Evolutionary conservation across 305 asterid genomes (phyloP), one percentile per base, ranked within the genome.

Genomic region (Fraxinus velutina): DNA sequence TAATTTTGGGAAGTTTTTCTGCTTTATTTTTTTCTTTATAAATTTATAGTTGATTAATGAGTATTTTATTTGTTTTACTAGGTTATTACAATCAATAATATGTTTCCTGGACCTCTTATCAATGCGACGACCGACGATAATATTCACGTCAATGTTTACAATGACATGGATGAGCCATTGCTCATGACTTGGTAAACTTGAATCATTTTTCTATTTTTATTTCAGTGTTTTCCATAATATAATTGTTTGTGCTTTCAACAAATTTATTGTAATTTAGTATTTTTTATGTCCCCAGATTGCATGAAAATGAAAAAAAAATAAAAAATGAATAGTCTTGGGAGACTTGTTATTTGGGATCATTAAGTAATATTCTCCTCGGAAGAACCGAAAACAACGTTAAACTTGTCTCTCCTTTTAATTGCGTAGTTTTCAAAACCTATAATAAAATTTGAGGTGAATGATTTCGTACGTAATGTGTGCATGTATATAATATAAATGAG

Each of bases 71-170:
- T 21, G 12, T 7, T 57, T 72, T 24, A 22, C 17, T 29, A 90
- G 97, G 94, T 93, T 77, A 91, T 93, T 30, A 90, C 97, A 2
- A 86, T 93, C 74, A 93, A 93, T 76, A 92, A 88, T 47, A 77
- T 85, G 83, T 93, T 93, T 81, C 97, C 97, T 6, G 97, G 97
- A 3, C 97, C 97, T 77, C 87, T 90, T 4, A 66, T 93, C 12
- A 93, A 92, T 19, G 89, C 88, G 0, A 78, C 97, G 0, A 93
- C 97, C 1, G 82, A 90, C 15, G 97, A 93, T 71, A 57, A 79
- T 42, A 64, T 93, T 24, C 90, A 92, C 76, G 76, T 92, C 27
- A 90, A 89, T 76, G 93, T 93, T 15, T 87, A 85, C 85, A 93
- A 93, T 75, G 72, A 89, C 42, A 83, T 93, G 91, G 90, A 85